These are phyloP conservation scores for Neophaeococcomyces mojaviensis DNA, from an alignment of 2,329 filamentous ascomycete species.

Conservation along the genomic window DNA sequence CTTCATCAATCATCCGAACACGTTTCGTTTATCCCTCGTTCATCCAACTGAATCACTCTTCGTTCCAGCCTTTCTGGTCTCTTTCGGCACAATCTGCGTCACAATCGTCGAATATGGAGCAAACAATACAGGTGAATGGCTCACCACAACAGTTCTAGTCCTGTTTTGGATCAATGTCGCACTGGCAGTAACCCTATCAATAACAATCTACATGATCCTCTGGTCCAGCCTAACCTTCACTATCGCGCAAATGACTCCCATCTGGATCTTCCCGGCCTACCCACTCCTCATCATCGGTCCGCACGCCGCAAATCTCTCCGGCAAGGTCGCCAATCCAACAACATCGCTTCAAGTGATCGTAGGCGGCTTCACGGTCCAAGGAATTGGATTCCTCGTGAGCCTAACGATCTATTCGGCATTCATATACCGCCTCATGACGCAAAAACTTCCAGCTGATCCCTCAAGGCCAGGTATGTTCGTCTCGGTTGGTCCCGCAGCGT, in stretches of 20 bases:
- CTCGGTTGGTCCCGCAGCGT: constrained; percentile 67
- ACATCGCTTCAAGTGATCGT: constrained; percentile 50
- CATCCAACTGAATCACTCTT: constrained; percentile 75
- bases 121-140: constrained; percentile 55
- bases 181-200: constrained; percentile 59
- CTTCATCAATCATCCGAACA: constrained; percentile 63
- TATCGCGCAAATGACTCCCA: constrained; percentile 76
- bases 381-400: constrained; percentile 57
- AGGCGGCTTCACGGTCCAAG: constrained; percentile 54
- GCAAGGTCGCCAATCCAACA: constrained; percentile 34
- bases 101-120: constrained; percentile 72
- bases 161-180: constrained; percentile 69
- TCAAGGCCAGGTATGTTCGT: constrained; percentile 80
- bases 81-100: constrained; percentile 67
- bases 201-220: constrained; percentile 66
- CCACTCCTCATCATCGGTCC: constrained; percentile 70
- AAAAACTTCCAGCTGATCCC: constrained; percentile 70
- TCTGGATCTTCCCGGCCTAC: constrained; percentile 84
- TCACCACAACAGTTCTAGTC: constrained; percentile 52
- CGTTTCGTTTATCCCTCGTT: constrained; percentile 62
- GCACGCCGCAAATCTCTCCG: constrained; percentile 55
- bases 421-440: constrained; percentile 79
- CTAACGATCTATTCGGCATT: constrained; percentile 81
- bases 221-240: constrained; percentile 62
- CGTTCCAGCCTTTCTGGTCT: constrained; percentile 61